Conservation (phyloP, 768 basidiomycete genomes). For the Pholiota molesta region DNA sequence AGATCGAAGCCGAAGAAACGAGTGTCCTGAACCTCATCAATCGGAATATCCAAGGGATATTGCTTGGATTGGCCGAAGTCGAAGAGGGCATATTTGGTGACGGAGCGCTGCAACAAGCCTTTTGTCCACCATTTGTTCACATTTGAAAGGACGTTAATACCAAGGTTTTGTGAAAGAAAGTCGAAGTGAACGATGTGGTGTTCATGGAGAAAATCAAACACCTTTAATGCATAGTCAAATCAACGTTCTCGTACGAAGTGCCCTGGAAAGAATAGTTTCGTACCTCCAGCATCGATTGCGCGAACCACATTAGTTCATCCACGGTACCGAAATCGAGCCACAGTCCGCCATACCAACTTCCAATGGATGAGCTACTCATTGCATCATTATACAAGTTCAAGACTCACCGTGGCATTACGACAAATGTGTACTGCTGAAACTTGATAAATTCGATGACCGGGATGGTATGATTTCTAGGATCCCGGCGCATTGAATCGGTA, state of each 20-base stretch:
- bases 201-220: slow-evolving; percentile 19
- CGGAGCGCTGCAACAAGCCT: neutral
- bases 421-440: slow-evolving; percentile 14
- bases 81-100: slow-evolving; percentile 12
- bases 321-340: slow-evolving; percentile 4
- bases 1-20: neutral
- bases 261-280: neutral
- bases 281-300: slow-evolving; percentile 4
- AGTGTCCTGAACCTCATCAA: neutral
- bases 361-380: neutral
- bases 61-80: slow-evolving; percentile 18
- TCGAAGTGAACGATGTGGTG: slow-evolving; percentile 18
- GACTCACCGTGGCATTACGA: slow-evolving; percentile 12
- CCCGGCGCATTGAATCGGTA: neutral
- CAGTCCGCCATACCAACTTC: slow-evolving; percentile 11
- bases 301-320: neutral
- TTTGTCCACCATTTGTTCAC: neutral
- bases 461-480: slow-evolving; percentile 21
- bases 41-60: slow-evolving; percentile 12
- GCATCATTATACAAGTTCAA: too few relatives aligned
- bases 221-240: neutral
- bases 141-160: slow-evolving; percentile 9
- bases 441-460: slow-evolving; percentile 15
- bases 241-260: too few relatives aligned
- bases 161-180: slow-evolving; percentile 10